A percentile compares a stretch with the other conserved stretches of the same genome.
Conservation (phyloP, 768 basidiomycete genomes). For the Fistulinella prunicolor region DNA sequence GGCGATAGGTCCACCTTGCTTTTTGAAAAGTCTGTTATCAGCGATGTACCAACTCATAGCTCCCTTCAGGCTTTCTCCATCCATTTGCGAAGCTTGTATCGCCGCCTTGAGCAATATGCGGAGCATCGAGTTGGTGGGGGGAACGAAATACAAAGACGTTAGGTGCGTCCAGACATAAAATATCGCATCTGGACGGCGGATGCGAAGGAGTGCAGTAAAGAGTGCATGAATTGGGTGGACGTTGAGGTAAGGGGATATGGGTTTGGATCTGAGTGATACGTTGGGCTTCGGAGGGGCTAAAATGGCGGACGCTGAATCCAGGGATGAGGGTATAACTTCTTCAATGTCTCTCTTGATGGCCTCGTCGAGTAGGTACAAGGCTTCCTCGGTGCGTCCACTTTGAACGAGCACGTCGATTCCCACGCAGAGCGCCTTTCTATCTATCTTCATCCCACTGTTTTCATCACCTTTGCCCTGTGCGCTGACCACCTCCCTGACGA, state of each 20-base stretch:
- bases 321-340: not conserved
- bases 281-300: not conserved
- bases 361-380: slow-evolving; percentile 49
- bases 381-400: slow-evolving; percentile 42
- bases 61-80: slow-evolving; percentile 50
- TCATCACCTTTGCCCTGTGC: slow-evolving; percentile 1
- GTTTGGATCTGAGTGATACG: not conserved
- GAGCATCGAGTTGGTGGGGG: slow-evolving; percentile 55
- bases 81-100: slow-evolving; percentile 47
- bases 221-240: slow-evolving; percentile 41
- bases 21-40: slow-evolving; percentile 19
- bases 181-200: slow-evolving; percentile 58
- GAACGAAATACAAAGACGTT: slow-evolving; percentile 51
- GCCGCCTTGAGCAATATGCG: slow-evolving; percentile 60
- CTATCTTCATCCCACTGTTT: slow-evolving; percentile 31
- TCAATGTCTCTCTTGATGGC: slow-evolving; percentile 28
- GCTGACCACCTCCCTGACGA: slow-evolving; percentile 22
- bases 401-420: slow-evolving; percentile 51
- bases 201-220: slow-evolving; percentile 46
- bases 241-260: slow-evolving; percentile 15
- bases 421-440: slow-evolving; percentile 45
- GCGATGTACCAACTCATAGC: slow-evolving; percentile 36
- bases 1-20: slow-evolving; percentile 12
- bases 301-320: not conserved
- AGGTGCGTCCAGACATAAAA: slow-evolving; percentile 72